A percentile compares a stretch with the other conserved stretches of the same genome.
Conservation (phyloP, 495 filamentous ascomycete genomes). For the Penicillium herquei region DNA sequence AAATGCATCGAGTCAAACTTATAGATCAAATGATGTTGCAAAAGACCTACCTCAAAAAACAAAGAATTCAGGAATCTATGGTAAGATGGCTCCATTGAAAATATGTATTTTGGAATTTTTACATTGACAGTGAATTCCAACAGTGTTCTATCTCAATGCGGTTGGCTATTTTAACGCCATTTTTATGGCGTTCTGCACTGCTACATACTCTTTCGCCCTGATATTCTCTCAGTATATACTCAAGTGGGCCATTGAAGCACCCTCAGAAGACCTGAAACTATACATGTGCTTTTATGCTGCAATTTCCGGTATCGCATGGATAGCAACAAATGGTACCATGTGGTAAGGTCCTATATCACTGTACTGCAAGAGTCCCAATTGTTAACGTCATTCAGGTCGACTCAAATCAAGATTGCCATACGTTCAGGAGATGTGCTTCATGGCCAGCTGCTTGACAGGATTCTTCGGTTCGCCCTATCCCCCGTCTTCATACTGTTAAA, state of each 20-base stretch:
- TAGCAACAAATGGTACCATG: constrained; percentile 9
- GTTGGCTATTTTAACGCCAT: neutral
- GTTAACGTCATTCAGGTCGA: constrained; percentile 12
- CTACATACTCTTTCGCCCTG: constrained; percentile 7
- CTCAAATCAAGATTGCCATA: constrained; percentile 17
- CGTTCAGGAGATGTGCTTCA: constrained; percentile 18
- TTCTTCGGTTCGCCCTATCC: constrained; percentile 20
- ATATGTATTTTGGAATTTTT: too few species aligned
- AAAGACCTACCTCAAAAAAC: neutral
- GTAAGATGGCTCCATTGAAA: neutral
- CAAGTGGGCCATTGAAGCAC: constrained; percentile 11
- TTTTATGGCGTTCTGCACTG: constrained; percentile 3
- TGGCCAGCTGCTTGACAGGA: constrained; percentile 10
- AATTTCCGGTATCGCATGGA: constrained; percentile 11
- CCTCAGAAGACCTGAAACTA: neutral
- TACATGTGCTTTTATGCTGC: constrained; percentile 7
- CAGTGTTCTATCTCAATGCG: neutral
- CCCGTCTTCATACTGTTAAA: neutral
- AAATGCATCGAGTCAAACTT: neutral
- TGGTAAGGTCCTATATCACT: constrained; percentile 13
- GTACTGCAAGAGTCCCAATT: neutral
- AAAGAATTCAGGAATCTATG: neutral
- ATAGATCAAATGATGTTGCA: neutral
- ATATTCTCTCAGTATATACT: constrained; percentile 11
- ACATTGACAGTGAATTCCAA: too few species aligned